These are phyloP conservation scores for Phytophthora pseudosyringae DNA, from an alignment of 352 stramenopile genomes.

Conservation along the genomic window DNA sequence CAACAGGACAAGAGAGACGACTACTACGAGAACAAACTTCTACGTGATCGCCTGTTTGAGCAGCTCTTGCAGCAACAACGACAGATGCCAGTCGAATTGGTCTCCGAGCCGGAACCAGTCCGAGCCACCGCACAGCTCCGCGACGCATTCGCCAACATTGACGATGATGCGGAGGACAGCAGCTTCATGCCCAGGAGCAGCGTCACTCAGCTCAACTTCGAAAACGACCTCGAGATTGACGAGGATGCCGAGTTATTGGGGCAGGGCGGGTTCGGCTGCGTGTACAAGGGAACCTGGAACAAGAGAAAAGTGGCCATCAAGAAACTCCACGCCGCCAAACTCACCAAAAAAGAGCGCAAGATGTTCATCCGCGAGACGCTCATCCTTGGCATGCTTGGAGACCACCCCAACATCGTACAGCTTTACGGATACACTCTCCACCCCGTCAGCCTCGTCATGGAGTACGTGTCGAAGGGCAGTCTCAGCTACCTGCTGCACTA, in stretches of 20 bases:
- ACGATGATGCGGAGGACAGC: conserved; percentile 5
- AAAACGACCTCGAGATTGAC: conserved; percentile 29
- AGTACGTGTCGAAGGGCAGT: conserved; percentile 40
- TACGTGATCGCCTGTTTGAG: conserved; percentile 21
- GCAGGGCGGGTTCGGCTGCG: conserved; percentile 37
- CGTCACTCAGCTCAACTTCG: conserved; percentile 34
- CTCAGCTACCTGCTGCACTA: conserved; percentile 47
- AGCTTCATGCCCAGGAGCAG: conserved; percentile 24
- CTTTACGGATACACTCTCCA: conserved; percentile 41
- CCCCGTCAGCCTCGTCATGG: conserved; percentile 42
- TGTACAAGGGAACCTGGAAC: conserved; percentile 33
- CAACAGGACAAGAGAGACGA: conserved; percentile 24
- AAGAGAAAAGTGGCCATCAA: conserved; percentile 39
- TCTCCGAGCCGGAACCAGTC: conserved; percentile 26
- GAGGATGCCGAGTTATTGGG: conserved; percentile 24
- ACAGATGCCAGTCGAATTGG: conserved; percentile 12
- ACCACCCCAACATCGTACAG: conserved; percentile 50
- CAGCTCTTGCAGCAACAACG: conserved; percentile 24
- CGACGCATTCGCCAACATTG: conserved; percentile 25
- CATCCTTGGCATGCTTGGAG: conserved; percentile 41
- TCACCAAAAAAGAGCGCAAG: conserved; percentile 42
- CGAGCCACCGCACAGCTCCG: conserved; percentile 21
- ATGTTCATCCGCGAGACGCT: conserved; percentile 44
- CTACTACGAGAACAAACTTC: conserved; percentile 34
- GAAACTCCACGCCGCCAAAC: conserved; percentile 40